Conservation (phyloP, 2,329 filamentous ascomycete genomes). For the Aspergillus aculeatus region DNA sequence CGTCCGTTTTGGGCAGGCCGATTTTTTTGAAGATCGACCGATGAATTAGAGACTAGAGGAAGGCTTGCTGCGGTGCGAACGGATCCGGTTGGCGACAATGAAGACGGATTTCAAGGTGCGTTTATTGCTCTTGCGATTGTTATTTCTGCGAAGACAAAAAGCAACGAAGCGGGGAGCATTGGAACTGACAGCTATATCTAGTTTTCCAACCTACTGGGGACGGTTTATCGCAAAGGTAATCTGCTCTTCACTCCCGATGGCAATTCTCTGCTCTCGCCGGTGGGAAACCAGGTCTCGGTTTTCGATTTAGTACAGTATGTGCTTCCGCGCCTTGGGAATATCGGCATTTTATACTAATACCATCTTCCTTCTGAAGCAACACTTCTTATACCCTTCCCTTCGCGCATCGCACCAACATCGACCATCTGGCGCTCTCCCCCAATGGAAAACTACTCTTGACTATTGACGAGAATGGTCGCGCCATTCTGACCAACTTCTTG, state of each 20-base stretch:
- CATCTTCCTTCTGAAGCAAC: slow-evolving; percentile 29
- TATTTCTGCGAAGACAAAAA: not conserved
- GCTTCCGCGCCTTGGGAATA: too few species aligned
- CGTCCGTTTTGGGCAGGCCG: slow-evolving; percentile 20
- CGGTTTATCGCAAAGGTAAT: slow-evolving; percentile 97
- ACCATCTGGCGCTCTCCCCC: slow-evolving; percentile 82
- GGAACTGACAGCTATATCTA: slow-evolving; percentile 38
- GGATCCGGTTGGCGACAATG: slow-evolving; percentile 56
- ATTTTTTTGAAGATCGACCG: slow-evolving; percentile 21
- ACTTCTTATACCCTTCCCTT: slow-evolving; percentile 60
- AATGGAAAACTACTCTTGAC: slow-evolving; percentile 89
- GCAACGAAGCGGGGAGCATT: not conserved
- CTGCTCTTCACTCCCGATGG: slow-evolving; percentile 95
- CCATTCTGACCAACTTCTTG: slow-evolving; percentile 86
- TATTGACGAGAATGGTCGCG: slow-evolving; percentile 89
- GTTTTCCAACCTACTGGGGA: slow-evolving; percentile 98
- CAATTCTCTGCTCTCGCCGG: slow-evolving; percentile 89
- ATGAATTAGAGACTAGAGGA: slow-evolving; percentile 9
- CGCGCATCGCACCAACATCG: slow-evolving; percentile 90
- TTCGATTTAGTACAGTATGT: slow-evolving; percentile 91
- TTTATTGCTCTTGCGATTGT: not conserved
- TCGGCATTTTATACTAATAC: slow-evolving; percentile 3
- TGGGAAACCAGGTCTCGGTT: slow-evolving; percentile 91
- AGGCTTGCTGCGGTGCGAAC: slow-evolving; percentile 20
- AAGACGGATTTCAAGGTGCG: slow-evolving; percentile 97